Evolutionary conservation across 2,329 filamentous ascomycete genomes (phyloP), one percentile per base, ranked within the genome.

Genomic region (Monilinia vaccinii-corymbosi): DNA sequence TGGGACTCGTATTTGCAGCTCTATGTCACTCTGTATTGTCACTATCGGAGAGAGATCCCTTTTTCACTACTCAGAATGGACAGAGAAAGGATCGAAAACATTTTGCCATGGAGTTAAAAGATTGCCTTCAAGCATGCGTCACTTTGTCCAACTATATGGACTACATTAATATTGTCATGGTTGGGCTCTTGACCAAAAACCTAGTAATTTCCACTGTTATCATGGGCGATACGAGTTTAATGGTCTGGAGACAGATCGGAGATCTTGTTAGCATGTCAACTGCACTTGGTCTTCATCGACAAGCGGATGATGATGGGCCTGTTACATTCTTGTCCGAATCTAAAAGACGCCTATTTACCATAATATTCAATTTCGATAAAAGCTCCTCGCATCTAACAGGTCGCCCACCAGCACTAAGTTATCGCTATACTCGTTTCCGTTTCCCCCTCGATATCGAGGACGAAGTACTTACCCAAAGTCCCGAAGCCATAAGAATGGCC

Each of bases 361-460:
- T 71, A 2, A 62, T 77, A 23, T 78, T 76, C 59, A 72, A 69
- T 38, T 65, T 76, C 10, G 81, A 85, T 65, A 82, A 83, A 47
- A 75, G 75, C 10, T 71, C 74, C 0, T 76, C 79, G 0, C 75
- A 78, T 0, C 82, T 83, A 49, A 76, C 77, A 0, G 82, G 82
- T 0, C 72, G 81, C 0, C 83, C 82, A 0, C 82, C 82, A 0
- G 68, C 78, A 2, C 67, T 83, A 6, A 75, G 76, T 13, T 75
- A 80, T 34, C 76, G 79, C 1, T 85, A 83, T 65, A 79, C 77
- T 50, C 76, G 76, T 8, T 76, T 81, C 1, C 79, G 81, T 18
- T 67, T 78, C 2, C 81, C 82, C 0, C 71, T 85, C 0, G 83
- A 85, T 64, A 67, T 86, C 0, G 73, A 71, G 4, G 81, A 84